Conservation (phyloP, 306 rosid genomes). For the Fragaria vesca region DNA sequence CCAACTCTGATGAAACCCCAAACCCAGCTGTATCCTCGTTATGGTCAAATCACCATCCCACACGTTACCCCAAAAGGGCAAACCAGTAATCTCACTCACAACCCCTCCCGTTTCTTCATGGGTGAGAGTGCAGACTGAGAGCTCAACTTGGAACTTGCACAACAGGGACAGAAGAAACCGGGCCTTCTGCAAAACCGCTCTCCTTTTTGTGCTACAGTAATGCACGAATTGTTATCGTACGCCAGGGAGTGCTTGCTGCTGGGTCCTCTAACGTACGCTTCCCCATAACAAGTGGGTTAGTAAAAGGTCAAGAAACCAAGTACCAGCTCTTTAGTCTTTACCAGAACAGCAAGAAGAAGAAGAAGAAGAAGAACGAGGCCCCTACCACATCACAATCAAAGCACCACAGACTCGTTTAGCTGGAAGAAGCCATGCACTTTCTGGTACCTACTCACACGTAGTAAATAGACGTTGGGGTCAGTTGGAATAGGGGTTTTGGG, state of each 20-base stretch:
- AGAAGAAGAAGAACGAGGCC: background rate
- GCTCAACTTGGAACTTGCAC: constrained; percentile 51
- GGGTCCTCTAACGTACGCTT: constrained; percentile 18
- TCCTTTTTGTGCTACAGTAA: background rate
- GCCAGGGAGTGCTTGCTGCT: constrained; percentile 16
- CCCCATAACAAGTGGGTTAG: background rate
- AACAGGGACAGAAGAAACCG: constrained; percentile 24
- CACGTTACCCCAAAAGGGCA: constrained; percentile 10
- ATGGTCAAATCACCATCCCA: constrained; percentile 2
- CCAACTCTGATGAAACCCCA: constrained; percentile 1
- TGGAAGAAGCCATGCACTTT: constrained; percentile 6
- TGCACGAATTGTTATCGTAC: constrained; percentile 22
- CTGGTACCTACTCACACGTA: background rate
- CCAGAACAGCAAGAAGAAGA: background rate
- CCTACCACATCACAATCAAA: background rate
- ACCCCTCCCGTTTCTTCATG: background rate
- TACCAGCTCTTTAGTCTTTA: background rate
- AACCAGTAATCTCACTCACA: background rate
- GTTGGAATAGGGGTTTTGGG: constrained; percentile 17
- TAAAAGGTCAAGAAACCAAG: background rate
- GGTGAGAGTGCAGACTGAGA: background rate
- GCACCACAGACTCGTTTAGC: background rate
- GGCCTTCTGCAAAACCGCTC: constrained; percentile 24
- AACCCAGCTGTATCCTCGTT: background rate
- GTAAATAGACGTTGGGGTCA: background rate